Evolutionary conservation across 257 asterid species (phyloP).

Genomic region (Mentha longifolia): DNA sequence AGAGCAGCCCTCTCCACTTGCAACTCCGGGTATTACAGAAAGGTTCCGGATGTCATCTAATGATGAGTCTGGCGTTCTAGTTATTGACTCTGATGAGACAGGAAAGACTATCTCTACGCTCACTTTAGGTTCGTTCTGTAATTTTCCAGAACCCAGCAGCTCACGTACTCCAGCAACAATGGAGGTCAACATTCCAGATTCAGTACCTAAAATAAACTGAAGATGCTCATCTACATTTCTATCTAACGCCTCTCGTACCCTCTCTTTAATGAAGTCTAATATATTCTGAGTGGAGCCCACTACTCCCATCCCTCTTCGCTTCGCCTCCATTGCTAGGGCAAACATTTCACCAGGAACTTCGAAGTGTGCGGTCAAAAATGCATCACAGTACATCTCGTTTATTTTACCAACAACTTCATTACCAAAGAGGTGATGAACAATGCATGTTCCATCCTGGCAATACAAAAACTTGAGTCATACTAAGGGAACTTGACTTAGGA

Average conservation of each 20-base stretch:
- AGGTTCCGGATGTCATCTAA: slow-evolving; percentile 44
- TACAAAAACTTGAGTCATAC: slow-evolving; percentile 7
- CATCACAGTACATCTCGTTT: slow-evolving; percentile 87
- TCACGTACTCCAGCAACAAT: slow-evolving; percentile 79
- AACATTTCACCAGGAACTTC: slow-evolving; percentile 99
- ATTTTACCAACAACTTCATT: slow-evolving; percentile 84
- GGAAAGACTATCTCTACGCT: slow-evolving; percentile 92
- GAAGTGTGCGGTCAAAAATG: slow-evolving; percentile 93
- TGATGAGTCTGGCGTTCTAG: slow-evolving; percentile 56
- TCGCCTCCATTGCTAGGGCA: slow-evolving; percentile 92
- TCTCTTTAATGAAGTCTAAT: slow-evolving; percentile 82
- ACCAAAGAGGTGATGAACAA: slow-evolving; percentile 97
- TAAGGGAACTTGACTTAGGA: not conserved
- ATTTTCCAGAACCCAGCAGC: slow-evolving; percentile 50
- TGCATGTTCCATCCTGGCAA: slow-evolving; percentile 88
- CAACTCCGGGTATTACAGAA: slow-evolving; percentile 80
- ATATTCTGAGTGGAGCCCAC: slow-evolving; percentile 94
- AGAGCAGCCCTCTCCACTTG: slow-evolving; percentile 98
- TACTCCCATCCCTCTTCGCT: slow-evolving; percentile 92
- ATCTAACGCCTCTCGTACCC: slow-evolving; percentile 73
- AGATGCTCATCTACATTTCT: slow-evolving; percentile 87
- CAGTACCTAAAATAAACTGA: slow-evolving; percentile 95
- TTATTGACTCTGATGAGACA: slow-evolving; percentile 85
- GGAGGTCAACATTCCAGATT: slow-evolving; percentile 96
- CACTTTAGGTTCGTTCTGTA: slow-evolving; percentile 53